phyloP scores from a whole-genome alignment of 495 filamentous ascomycete genomes.

The Xylaria curta region DNA sequence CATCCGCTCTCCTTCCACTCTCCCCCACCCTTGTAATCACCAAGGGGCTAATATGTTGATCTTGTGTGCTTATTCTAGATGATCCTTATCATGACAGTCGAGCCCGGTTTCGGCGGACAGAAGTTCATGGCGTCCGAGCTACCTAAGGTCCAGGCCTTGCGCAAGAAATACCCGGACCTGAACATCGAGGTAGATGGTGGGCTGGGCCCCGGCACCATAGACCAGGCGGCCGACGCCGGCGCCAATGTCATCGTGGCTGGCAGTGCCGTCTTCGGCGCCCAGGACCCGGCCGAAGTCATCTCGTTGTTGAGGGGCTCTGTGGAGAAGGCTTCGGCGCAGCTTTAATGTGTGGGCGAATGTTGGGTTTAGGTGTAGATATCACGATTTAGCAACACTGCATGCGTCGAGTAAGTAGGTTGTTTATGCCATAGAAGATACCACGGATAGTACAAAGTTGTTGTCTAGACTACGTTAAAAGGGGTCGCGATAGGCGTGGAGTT shows the following conservation, averaged over 20 bases:
- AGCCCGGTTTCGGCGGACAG: conserved; percentile 97
- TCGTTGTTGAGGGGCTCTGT: conserved; percentile 77
- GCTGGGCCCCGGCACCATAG: conserved; percentile 84
- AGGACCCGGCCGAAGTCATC: conserved; percentile 87
- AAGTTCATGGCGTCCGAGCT: conserved; percentile 97
- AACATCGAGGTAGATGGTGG: conserved; percentile 99
- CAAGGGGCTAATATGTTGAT: neutral
- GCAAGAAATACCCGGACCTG: conserved; percentile 83
- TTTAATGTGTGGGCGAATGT: conserved; percentile 23
- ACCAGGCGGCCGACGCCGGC: conserved; percentile 91
- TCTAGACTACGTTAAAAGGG: conserved; percentile 4
- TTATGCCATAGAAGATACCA: neutral
- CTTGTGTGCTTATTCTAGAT: conserved; percentile 64
- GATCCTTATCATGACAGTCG: conserved; percentile 98
- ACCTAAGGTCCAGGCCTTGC: conserved; percentile 87
- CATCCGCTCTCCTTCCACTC: neutral
- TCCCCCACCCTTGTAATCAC: neutral
- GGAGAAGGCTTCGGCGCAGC: conserved; percentile 59
- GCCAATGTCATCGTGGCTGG: conserved; percentile 98
- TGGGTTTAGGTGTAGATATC: neutral
- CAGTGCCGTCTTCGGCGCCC: conserved; percentile 93
- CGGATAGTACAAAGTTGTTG: neutral
- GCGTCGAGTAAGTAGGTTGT: neutral
- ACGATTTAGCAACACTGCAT: neutral
- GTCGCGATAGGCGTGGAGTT: neutral